Evolutionary conservation across 495 filamentous ascomycete species (phyloP).

Genomic region (Niebla homalea): DNA sequence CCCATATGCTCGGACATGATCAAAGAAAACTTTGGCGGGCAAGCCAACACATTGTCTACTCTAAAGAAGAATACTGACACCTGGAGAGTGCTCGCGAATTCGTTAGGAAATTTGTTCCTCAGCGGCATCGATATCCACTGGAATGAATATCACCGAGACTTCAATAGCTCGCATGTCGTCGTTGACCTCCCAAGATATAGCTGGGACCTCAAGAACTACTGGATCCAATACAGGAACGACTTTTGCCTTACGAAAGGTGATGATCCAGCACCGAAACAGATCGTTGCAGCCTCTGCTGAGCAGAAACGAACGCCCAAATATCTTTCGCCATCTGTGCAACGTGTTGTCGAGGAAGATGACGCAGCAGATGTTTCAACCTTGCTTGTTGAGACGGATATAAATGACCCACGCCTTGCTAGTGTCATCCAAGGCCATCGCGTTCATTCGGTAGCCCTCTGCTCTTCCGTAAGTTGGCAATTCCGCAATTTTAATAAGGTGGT

Average conservation of each 20-base stretch:
- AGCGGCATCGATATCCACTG: constrained; percentile 33
- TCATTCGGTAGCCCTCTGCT: constrained; percentile 12
- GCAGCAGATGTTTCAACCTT: background rate
- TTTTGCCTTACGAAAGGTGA: background rate
- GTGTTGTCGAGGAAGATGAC: background rate
- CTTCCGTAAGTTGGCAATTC: constrained; percentile 1
- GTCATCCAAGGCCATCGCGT: constrained; percentile 18
- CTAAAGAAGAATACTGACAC: constrained; percentile 25
- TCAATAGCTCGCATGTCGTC: constrained; percentile 27
- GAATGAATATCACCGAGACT: constrained; percentile 35
- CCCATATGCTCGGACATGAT: constrained; percentile 15
- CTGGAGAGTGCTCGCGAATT: constrained; percentile 32
- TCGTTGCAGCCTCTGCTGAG: background rate
- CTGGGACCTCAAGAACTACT: constrained; percentile 38
- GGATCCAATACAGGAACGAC: constrained; percentile 24
- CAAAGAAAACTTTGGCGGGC: constrained; percentile 34
- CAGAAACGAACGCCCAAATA: too few relatives aligned
- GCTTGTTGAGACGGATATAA: background rate
- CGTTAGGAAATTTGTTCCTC: constrained; percentile 24
- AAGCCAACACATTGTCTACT: constrained; percentile 8
- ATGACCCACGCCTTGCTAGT: constrained; percentile 9
- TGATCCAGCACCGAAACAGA: background rate
- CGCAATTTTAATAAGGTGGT: background rate
- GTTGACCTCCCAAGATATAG: constrained; percentile 32
- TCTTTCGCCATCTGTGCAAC: background rate